These are phyloP conservation scores for Cubamyces sp. DNA, from an alignment of 768 basidiomycete species.

Conservation along the genomic window DNA sequence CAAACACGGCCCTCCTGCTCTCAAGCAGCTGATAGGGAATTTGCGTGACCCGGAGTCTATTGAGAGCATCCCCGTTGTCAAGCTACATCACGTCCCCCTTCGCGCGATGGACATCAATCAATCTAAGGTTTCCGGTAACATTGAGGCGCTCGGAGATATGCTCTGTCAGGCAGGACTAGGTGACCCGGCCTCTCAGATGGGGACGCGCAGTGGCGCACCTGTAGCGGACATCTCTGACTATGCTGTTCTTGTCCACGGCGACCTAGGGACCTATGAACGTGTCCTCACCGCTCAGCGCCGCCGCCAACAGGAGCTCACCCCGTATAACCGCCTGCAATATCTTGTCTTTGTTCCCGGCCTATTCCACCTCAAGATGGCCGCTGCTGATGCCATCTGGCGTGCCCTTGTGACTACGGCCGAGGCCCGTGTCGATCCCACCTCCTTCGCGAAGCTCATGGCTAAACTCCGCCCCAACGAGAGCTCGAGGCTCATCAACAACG, in stretches of 20 bases:
- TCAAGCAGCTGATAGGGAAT: neutral
- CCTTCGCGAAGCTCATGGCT: slow-evolving; percentile 22
- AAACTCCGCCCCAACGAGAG: slow-evolving; percentile 34
- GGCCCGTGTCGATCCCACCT: slow-evolving; percentile 20
- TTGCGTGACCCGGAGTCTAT: slow-evolving; percentile 24
- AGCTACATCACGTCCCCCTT: slow-evolving; percentile 25
- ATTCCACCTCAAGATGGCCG: slow-evolving; percentile 42
- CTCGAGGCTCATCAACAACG: slow-evolving; percentile 29
- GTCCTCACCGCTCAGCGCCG: slow-evolving; percentile 19
- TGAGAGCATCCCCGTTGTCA: slow-evolving; percentile 26
- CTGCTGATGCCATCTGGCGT: slow-evolving; percentile 28
- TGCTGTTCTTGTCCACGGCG: slow-evolving; percentile 28
- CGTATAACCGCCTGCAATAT: slow-evolving; percentile 36
- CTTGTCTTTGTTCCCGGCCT: slow-evolving; percentile 40
- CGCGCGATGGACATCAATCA: slow-evolving; percentile 30
- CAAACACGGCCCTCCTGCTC: slow-evolving; percentile 30
- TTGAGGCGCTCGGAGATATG: slow-evolving; percentile 32
- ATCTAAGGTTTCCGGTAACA: slow-evolving; percentile 28
- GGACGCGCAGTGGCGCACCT: too few relatives aligned
- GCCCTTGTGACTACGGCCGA: neutral
- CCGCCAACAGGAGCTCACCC: slow-evolving; percentile 34
- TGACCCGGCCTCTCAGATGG: neutral
- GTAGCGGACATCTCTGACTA: slow-evolving; percentile 16
- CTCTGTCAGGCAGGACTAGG: slow-evolving; percentile 25
- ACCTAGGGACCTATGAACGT: slow-evolving; percentile 27